Percentiles rank a stretch among this genome's conserved stretches.
Conservation (phyloP, 2,329 filamentous ascomycete genomes). For the Aspergillus neoniger region DNA sequence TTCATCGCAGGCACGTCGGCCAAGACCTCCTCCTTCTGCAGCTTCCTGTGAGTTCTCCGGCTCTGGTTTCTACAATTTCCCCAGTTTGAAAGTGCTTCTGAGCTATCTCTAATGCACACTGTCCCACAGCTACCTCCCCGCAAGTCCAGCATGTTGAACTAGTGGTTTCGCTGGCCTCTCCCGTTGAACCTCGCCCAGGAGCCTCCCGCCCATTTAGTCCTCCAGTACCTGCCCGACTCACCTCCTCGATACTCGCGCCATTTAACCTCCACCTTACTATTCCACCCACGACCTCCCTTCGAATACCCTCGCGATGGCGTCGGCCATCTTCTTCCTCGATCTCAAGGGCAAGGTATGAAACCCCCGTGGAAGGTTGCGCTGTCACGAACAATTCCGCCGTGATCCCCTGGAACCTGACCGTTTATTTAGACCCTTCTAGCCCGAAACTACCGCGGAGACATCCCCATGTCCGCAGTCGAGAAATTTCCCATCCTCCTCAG, state of each 20-base stretch:
- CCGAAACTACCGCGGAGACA: slow-evolving; percentile 97
- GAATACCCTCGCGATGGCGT: slow-evolving; percentile 71
- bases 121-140: background rate
- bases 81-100: background rate
- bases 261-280: slow-evolving; percentile 17
- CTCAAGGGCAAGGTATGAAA: slow-evolving; percentile 93
- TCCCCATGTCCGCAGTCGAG: slow-evolving; percentile 98
- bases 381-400: slow-evolving; percentile 5
- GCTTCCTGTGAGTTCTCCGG: background rate
- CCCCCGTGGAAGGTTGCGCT: background rate
- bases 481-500: slow-evolving; percentile 94
- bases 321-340: slow-evolving; percentile 96
- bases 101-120: background rate
- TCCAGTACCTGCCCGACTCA: slow-evolving; percentile 11
- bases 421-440: slow-evolving; percentile 81
- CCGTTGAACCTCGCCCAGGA: slow-evolving; percentile 19
- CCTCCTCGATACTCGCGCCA: background rate
- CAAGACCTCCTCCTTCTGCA: slow-evolving; percentile 1
- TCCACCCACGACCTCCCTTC: slow-evolving; percentile 12
- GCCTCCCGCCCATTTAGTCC: slow-evolving; percentile 12
- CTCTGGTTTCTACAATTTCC: no score
- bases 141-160: slow-evolving; percentile 20
- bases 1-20: background rate
- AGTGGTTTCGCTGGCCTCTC: slow-evolving; percentile 26
- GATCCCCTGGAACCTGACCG: slow-evolving; percentile 22